Evolutionary conservation across 106 monocot species (phyloP).

Genomic region (Dendrobium huoshanense): DNA sequence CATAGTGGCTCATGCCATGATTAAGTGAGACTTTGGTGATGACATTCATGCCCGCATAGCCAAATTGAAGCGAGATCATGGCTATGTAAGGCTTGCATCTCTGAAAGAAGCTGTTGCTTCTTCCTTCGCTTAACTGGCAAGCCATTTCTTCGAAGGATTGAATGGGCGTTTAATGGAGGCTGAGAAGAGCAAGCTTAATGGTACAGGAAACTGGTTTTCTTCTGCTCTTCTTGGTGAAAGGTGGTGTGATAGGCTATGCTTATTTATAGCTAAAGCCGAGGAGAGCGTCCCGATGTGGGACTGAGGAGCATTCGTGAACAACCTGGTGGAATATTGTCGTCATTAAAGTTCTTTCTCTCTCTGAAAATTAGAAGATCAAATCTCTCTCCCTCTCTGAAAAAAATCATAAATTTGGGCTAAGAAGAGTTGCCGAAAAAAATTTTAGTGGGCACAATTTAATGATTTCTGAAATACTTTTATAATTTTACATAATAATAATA

Average conservation of each 20-base stretch:
- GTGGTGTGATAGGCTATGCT: neutral
- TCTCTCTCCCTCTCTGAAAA: too few relatives aligned
- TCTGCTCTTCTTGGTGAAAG: neutral
- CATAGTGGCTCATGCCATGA: conserved; percentile 76
- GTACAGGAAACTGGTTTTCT: neutral
- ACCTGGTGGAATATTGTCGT: neutral
- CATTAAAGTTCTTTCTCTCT: too few relatives aligned
- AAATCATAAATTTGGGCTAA: too few relatives aligned
- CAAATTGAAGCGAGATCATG: conserved; percentile 70
- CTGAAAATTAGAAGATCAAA: too few relatives aligned
- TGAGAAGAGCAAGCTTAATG: too few relatives aligned
- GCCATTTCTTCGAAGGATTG: neutral
- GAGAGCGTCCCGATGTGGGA: neutral
- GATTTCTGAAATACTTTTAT: too few relatives aligned
- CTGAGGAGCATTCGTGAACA: neutral
- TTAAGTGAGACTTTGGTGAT: conserved; percentile 73
- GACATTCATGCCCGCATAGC: conserved; percentile 79
- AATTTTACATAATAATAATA: too few relatives aligned
- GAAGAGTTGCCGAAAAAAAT: too few relatives aligned
- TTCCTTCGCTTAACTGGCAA: neutral
- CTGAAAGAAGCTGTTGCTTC: conserved; percentile 8
- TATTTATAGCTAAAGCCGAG: neutral
- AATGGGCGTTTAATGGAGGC: too few relatives aligned
- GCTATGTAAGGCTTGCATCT: conserved; percentile 53
- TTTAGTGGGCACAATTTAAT: too few relatives aligned